phyloP scores from a whole-genome alignment of 2,329 filamentous ascomycete species.

The Arthroderma sp. region DNA sequence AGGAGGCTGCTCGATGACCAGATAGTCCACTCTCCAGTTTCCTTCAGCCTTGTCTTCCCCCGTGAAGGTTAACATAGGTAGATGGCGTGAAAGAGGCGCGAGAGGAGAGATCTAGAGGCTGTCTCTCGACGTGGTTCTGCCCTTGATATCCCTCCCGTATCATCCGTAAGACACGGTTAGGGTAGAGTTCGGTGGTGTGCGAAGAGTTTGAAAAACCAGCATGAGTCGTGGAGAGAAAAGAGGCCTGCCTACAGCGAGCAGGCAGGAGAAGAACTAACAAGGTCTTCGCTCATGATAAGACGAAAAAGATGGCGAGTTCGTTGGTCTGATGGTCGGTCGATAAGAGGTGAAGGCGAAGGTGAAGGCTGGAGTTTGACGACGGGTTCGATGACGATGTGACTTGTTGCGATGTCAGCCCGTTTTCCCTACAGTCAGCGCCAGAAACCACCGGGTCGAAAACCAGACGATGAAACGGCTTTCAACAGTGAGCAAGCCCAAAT shows the following conservation, averaged over 20 bases:
- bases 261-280: background rate
- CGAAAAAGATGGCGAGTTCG: background rate
- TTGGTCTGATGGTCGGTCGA: background rate
- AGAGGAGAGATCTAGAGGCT: background rate
- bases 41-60: conserved; percentile 3
- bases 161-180: background rate
- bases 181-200: background rate
- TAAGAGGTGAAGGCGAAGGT: background rate
- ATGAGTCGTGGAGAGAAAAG: background rate
- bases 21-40: conserved; percentile 4
- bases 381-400: too few species aligned
- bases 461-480: background rate
- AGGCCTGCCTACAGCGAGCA: background rate
- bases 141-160: too few species aligned
- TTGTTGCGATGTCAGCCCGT: too few species aligned
- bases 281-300: background rate
- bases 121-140: background rate
- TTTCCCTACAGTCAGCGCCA: too few species aligned
- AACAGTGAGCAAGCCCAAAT: too few species aligned
- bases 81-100: background rate
- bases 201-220: too few species aligned
- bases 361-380: background rate
- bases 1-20: conserved; percentile 1
- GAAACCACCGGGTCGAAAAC: too few species aligned
- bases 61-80: background rate